Base-by-base conservation (phyloP, 1,284 basidiomycete genomes). In the Ganoderma meredithae region DNA sequence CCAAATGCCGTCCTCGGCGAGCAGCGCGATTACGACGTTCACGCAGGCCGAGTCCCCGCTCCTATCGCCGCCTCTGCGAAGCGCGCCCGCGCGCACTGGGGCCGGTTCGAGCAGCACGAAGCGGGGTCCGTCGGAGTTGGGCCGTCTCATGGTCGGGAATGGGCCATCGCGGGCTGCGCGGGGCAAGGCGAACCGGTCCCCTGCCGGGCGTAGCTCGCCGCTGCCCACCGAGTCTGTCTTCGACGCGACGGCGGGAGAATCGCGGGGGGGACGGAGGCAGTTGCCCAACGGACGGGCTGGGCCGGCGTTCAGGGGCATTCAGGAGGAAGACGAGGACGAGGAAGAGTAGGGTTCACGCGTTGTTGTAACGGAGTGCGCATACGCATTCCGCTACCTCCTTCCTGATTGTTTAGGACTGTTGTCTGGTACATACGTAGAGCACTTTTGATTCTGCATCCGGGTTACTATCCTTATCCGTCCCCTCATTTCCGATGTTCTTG, bases 261-360 rank as follows among this genome's bases (percentile, higher is more conserved):
- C 83, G 33, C 81, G 86, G 69, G 79, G 83, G 0, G 76, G 78
- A 64, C 85, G 89, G 52, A 83, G 91, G 68, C 90, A 92, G 75
- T 80, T 94, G 19, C 92, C 92, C 41, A 78, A 82, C 63, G 82
- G 80, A 33, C 84, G 92, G 25, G 81, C 87, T 27, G 91, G 89
- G 0, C 87, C 86, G 62, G 87, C 90, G 12, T 90, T 91, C 74
- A 84, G 83, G 65, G 78, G 89, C 22, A 93, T 93, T 67, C 89
- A 92, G 76, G 92, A 93, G 76, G 92, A 93, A 74, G 92, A 94
- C 70, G 92, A 89, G 71, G 87, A 88, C 63, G 92, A 89, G 71
- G 91, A 92, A 75, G 90, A 91, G 76, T 71, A 66, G 63, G 13
- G 56, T 25, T 25, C 0, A 12, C 22, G 17, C 36, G 31, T 31